Conservation (phyloP, 73 alveolate genomes). For the Paraurostyla sp. region DNA sequence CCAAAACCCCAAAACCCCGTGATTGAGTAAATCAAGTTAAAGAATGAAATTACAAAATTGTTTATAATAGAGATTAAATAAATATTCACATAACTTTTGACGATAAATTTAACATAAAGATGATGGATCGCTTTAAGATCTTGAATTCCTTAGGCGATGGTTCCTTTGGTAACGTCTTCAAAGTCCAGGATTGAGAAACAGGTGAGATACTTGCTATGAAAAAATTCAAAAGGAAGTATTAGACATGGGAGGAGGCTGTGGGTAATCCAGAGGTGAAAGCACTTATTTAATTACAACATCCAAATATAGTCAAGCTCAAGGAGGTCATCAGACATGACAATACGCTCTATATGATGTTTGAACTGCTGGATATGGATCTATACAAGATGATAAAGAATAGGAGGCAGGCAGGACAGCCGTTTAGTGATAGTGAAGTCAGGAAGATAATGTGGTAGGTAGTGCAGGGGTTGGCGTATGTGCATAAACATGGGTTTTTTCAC, state of each 20-base stretch:
- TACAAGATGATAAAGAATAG: slow-evolving; percentile 50
- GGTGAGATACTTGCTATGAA: slow-evolving; percentile 97
- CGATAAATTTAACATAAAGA: background rate
- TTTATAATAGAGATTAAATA: background rate
- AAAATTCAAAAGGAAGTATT: slow-evolving; percentile 91
- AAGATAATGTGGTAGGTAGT: slow-evolving; percentile 90
- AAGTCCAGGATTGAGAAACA: slow-evolving; percentile 83
- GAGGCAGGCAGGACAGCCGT: slow-evolving; percentile 61
- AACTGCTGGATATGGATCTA: slow-evolving; percentile 91
- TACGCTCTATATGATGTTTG: slow-evolving; percentile 94
- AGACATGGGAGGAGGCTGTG: slow-evolving; percentile 98
- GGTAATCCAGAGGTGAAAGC: slow-evolving; percentile 98
- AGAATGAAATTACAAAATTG: background rate
- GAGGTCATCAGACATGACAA: slow-evolving; percentile 94
- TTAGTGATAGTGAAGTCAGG: slow-evolving; percentile 90
- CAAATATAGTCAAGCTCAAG: slow-evolving; percentile 93
- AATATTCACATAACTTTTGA: too few relatives aligned
- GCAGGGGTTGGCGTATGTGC: slow-evolving; percentile 96
- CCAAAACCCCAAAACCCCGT: slow-evolving; percentile 34
- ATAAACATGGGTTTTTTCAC: slow-evolving; percentile 96
- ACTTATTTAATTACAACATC: slow-evolving; percentile 92
- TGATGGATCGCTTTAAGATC: slow-evolving; percentile 93
- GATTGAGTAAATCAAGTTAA: background rate
- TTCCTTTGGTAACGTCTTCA: slow-evolving; percentile 94
- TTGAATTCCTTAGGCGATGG: slow-evolving; percentile 95